Evolutionary conservation across 164 flowering plant genomes (phyloP).

Genomic region (Nelumbo lutea): DNA sequence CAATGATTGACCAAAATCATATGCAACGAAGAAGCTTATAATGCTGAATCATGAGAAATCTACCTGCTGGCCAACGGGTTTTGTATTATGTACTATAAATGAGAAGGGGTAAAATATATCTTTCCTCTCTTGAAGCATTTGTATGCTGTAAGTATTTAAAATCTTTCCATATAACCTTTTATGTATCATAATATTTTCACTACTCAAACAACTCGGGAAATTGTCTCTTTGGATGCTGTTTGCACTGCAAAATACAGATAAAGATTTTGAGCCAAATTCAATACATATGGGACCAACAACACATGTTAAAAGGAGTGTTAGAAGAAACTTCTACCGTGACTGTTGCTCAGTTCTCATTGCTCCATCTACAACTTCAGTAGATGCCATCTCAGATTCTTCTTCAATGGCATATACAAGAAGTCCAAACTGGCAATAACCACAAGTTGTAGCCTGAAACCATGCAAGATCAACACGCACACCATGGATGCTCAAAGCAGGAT

Average conservation of each 20-base stretch:
- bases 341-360: constrained; percentile 24
- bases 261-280: constrained; percentile 1
- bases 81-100: constrained; percentile 74
- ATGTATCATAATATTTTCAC: constrained; percentile 28
- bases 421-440: constrained; percentile 79
- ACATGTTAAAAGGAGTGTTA: not conserved
- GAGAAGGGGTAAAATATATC: constrained; percentile 63
- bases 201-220: constrained; percentile 22
- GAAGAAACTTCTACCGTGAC: constrained; percentile 37
- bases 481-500: constrained; percentile 57
- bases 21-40: not conserved
- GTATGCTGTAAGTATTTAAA: constrained; percentile 56
- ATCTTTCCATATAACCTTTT: constrained; percentile 51
- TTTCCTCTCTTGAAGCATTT: constrained; percentile 64
- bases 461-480: constrained; percentile 70
- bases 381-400: constrained; percentile 26
- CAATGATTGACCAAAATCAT: not conserved
- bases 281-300: not conserved
- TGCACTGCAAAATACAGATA: constrained; percentile 23
- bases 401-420: constrained; percentile 49
- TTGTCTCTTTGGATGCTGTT: constrained; percentile 23
- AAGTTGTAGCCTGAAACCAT: constrained; percentile 70
- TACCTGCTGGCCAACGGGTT: constrained; percentile 99
- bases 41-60: constrained; percentile 3
- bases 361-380: constrained; percentile 28